phyloP scores from a whole-genome alignment of 169 alveolate species.

The Pseudocohnilembus persalinus region DNA sequence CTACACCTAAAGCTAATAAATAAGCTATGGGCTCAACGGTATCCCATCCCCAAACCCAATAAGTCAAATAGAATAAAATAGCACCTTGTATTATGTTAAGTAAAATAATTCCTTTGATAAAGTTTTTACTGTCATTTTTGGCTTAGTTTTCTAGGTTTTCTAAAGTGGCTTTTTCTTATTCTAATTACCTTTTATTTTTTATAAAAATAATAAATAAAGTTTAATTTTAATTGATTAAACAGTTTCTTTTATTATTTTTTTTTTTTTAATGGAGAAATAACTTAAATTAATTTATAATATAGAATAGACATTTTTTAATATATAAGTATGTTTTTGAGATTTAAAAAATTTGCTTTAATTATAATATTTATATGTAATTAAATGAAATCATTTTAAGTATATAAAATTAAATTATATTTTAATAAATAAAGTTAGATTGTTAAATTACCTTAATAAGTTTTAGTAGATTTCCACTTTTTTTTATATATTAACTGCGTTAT shows the following conservation, averaged over 20 bases:
- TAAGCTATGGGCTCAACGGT: conserved; percentile 18
- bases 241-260: no score
- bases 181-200: neutral
- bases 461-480: neutral
- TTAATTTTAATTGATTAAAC: no score
- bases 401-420: no score
- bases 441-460: neutral
- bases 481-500: neutral
- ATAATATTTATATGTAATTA: no score
- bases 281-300: no score
- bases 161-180: neutral
- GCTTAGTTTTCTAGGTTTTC: conserved; percentile 9
- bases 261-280: no score
- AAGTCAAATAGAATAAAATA: conserved; percentile 15
- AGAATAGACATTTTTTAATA: no score
- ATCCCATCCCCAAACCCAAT: conserved; percentile 30
- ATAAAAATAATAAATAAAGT: no score
- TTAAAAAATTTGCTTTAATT: no score
- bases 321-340: no score
- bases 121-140: neutral
- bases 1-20: conserved; percentile 2
- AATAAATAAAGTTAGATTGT: no score
- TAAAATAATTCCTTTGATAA: neutral
- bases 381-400: no score
- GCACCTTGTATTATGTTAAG: conserved; percentile 1